phyloP scores from a whole-genome alignment of 768 basidiomycete genomes.

The Porphyrellus cyaneotinctus region DNA sequence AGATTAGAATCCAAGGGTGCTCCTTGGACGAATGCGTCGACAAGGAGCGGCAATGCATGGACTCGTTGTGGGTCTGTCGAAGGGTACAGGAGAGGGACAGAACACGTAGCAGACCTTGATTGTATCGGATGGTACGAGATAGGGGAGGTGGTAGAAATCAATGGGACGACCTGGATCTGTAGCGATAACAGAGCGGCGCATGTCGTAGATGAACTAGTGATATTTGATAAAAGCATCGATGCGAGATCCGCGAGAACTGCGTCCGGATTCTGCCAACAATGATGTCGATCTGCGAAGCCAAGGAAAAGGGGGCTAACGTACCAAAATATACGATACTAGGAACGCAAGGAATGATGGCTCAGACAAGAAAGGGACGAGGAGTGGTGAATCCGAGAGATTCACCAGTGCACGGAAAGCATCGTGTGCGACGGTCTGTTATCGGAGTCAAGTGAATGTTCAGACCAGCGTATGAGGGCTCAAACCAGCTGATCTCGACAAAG shows the following conservation, averaged over 20 bases:
- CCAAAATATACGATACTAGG: slow-evolving; percentile 85
- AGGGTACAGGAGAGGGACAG: slow-evolving; percentile 70
- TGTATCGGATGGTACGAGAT: slow-evolving; percentile 66
- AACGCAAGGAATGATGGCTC: slow-evolving; percentile 75
- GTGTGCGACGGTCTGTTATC: slow-evolving; percentile 74
- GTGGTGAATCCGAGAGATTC: slow-evolving; percentile 84
- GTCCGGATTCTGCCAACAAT: slow-evolving; percentile 65
- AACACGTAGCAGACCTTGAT: slow-evolving; percentile 77
- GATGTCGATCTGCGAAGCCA: slow-evolving; percentile 6
- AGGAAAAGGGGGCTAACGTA: slow-evolving; percentile 38
- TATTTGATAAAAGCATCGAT: slow-evolving; percentile 95
- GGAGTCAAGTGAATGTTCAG: slow-evolving; percentile 14
- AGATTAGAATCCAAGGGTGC: slow-evolving; percentile 52
- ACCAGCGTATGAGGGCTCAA: slow-evolving; percentile 31
- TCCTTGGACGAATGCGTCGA: slow-evolving; percentile 85
- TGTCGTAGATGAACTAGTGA: slow-evolving; percentile 70
- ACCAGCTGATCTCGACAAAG: slow-evolving; percentile 86
- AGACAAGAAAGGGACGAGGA: slow-evolving; percentile 60
- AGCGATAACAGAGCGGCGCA: slow-evolving; percentile 62
- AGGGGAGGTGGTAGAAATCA: slow-evolving; percentile 37
- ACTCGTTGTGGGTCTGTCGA: slow-evolving; percentile 48
- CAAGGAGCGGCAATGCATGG: slow-evolving; percentile 71
- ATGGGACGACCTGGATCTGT: slow-evolving; percentile 58
- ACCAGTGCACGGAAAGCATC: slow-evolving; percentile 93
- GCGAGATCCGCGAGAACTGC: slow-evolving; percentile 91